Percentiles rank a stretch among this genome's conserved stretches.
Conservation (phyloP, 257 asterid genomes). For the Primulina eburnea region DNA sequence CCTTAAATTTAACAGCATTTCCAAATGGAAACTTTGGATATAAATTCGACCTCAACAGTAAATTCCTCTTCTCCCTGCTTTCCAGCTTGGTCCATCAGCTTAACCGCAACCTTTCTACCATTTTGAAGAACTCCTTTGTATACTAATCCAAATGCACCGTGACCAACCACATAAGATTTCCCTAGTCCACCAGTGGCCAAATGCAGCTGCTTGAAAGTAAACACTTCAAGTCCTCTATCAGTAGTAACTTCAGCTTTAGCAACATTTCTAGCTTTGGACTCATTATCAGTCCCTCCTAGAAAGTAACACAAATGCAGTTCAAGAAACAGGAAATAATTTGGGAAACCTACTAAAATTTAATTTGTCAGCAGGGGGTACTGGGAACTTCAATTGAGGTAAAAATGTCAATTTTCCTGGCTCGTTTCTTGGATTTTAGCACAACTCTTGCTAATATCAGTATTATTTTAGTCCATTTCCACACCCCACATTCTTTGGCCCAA, state of each 20-base stretch:
- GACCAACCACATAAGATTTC: constrained; percentile 81
- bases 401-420: constrained; percentile 2
- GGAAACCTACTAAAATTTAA: not conserved
- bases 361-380: constrained; percentile 17
- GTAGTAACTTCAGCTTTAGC: constrained; percentile 43
- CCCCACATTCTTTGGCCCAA: constrained; percentile 18
- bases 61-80: constrained; percentile 92
- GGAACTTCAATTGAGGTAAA: not conserved
- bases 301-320: constrained; percentile 2
- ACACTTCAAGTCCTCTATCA: constrained; percentile 62
- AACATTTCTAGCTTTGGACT: constrained; percentile 38
- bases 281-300: constrained; percentile 37
- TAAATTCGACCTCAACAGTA: constrained; percentile 62
- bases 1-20: constrained; percentile 7
- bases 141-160: constrained; percentile 85
- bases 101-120: constrained; percentile 87
- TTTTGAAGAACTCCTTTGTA: constrained; percentile 83
- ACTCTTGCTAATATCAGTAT: not conserved
- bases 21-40: not conserved
- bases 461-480: constrained; percentile 4
- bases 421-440: constrained; percentile 9
- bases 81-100: constrained; percentile 90
- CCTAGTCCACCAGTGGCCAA: constrained; percentile 87
- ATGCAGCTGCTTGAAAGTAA: constrained; percentile 86
- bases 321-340: not conserved